Conservation (phyloP, 2,329 filamentous ascomycete species). For the Diaporthe aspalathi region DNA sequence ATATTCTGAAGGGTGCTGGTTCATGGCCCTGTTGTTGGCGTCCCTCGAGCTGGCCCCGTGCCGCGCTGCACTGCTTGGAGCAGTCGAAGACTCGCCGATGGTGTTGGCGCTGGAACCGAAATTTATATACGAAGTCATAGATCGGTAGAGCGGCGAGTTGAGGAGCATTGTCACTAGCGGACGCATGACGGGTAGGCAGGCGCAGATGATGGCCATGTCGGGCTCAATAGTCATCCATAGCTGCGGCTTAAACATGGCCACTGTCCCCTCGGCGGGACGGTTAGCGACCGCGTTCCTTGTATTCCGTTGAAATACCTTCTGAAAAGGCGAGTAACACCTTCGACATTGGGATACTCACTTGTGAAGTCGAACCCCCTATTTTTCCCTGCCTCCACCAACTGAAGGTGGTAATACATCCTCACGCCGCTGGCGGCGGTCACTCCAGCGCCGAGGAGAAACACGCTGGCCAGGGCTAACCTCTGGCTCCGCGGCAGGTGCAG, state of each 20-base stretch:
- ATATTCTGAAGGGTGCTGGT: not conserved
- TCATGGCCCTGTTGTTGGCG: not conserved
- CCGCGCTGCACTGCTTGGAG: not conserved
- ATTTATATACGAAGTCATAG: not conserved
- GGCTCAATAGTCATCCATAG: conserved; percentile 23
- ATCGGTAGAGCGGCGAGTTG: not conserved
- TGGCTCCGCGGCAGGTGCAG: conserved; percentile 11
- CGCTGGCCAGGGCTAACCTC: conserved; percentile 9
- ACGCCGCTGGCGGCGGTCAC: conserved; percentile 1
- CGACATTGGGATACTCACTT: not conserved
- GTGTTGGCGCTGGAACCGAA: not conserved
- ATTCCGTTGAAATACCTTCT: too few species aligned
- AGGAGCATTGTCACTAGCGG: conserved; percentile 5
- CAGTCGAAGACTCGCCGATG: too few species aligned
- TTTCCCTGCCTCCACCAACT: not conserved
- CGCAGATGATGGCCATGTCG: conserved; percentile 24
- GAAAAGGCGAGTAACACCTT: not conserved
- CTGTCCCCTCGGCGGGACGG: not conserved
- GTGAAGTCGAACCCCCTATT: not conserved
- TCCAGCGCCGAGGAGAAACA: conserved; percentile 23
- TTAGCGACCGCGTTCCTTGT: not conserved
- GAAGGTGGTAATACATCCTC: conserved; percentile 23
- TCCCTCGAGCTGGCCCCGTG: not conserved
- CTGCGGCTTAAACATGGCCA: not conserved
- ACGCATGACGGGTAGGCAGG: conserved; percentile 18